Conservation (phyloP, 1,284 basidiomycete genomes). For the Kwoniella shivajii region DNA sequence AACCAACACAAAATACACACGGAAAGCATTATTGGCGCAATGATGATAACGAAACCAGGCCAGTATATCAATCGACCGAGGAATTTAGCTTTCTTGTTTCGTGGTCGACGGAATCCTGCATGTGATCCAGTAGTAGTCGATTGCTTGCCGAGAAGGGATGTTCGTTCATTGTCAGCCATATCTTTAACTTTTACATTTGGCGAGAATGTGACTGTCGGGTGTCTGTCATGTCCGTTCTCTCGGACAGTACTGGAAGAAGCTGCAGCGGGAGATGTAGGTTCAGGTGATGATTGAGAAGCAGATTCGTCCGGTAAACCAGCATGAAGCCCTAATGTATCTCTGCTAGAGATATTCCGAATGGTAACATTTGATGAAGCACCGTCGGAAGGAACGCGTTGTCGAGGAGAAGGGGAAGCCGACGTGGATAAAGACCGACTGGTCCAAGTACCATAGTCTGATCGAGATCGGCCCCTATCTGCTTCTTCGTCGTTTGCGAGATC, state of each 20-base stretch:
- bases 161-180: constrained; percentile 28
- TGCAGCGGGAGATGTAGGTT: constrained; percentile 3
- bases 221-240: constrained; percentile 19
- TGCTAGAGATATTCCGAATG: constrained; percentile 15
- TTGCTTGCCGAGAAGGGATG: constrained; percentile 34
- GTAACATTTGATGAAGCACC: constrained; percentile 34
- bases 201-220: constrained; percentile 44
- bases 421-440: constrained; percentile 4
- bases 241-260: constrained; percentile 29
- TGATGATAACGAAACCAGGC: constrained; percentile 69
- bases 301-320: constrained; percentile 5
- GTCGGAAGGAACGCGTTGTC: constrained; percentile 27
- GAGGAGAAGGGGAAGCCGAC: constrained; percentile 8
- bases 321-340: constrained; percentile 3
- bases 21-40: constrained; percentile 84
- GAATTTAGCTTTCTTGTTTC: constrained; percentile 50
- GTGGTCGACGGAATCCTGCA: constrained; percentile 34
- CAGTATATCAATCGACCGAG: constrained; percentile 71
- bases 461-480: constrained; percentile 27
- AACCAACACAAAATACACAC: constrained; percentile 91
- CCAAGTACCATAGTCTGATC: constrained; percentile 10
- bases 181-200: constrained; percentile 24
- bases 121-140: constrained; percentile 1
- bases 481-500: constrained; percentile 54
- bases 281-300: background rate